Evolutionary conservation across 2,329 filamentous ascomycete species (phyloP), one percentile per base, ranked within the genome.

Genomic region (Fusarium pininemorale): DNA sequence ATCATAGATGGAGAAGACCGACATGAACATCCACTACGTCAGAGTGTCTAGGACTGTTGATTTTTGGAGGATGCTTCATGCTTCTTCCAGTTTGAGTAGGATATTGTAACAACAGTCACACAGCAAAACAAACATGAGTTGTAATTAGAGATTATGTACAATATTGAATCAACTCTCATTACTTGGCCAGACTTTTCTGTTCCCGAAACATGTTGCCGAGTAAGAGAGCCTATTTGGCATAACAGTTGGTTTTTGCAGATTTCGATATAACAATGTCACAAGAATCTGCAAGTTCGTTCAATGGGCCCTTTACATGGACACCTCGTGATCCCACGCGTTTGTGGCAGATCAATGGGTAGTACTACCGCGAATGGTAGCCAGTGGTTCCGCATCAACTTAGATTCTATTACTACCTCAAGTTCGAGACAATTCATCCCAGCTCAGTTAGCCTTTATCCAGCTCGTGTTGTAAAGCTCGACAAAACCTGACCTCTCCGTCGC

Each of bases 401-500:
- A 16, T n/a, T 48, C 10, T 5, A n/a, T 48, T 8, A 4, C 26
- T 18, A n/a, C 10, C 9, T 32, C 7, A n/a, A n/a, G 16, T 32
- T n/a, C 15, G 15, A 50, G 5, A 50, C 14, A n/a, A 6, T 6
- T 3, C 11, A 18, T 9, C 10, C 3, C 0, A 32, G 10, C 14
- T 50, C 11, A 50, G 6, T n/a, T 9, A 10, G 3, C 15, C 14
- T n/a, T 16, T 9, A 11, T 30, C 7, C 11, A 50, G 22, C 47
- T 50, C 15, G 14, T 7, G 28, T n/a, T 32, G 11, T 9, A 13
- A 16, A 32, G 20, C 5, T 50, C 14, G 6, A 30, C 28, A 50
- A 16, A 30, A 6, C 28, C 18, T 13, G 15, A 8, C 7, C 28
- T n/a, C 1, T 18, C 28, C 20, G 3, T 32, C 15, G 9, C 11